A percentile compares a stretch with the other conserved stretches of the same genome.
Conservation (phyloP, 2,329 filamentous ascomycete species). For the Chalaropsis ovoidea region DNA sequence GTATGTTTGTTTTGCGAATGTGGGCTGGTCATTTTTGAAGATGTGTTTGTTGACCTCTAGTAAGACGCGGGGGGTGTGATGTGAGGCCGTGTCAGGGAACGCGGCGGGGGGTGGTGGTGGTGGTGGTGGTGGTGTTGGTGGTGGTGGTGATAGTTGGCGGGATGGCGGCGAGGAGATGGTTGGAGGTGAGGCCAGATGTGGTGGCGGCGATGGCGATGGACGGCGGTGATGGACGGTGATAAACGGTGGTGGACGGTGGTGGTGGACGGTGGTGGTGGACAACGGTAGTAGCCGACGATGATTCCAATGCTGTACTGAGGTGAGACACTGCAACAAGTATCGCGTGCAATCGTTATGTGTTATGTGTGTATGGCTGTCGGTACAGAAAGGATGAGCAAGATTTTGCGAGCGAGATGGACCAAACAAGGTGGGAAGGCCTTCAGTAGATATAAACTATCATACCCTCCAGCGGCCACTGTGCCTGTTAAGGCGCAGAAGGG, state of each 20-base stretch:
- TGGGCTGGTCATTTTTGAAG: neutral
- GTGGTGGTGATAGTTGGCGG: neutral
- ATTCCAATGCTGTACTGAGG: too few species aligned
- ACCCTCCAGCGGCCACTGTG: neutral
- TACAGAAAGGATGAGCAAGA: neutral
- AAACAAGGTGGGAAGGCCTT: neutral
- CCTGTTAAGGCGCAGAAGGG: too few species aligned
- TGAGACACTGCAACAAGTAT: neutral
- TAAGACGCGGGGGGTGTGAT: neutral
- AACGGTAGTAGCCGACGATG: too few species aligned
- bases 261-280: neutral
- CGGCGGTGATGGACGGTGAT: neutral
- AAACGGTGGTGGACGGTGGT: neutral
- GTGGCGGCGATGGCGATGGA: neutral
- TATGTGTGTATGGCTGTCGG: too few species aligned
- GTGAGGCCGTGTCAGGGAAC: constrained; percentile 10
- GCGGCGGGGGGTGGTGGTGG: neutral
- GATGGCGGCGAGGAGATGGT: neutral
- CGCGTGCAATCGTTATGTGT: neutral
- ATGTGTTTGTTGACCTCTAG: constrained; percentile 8
- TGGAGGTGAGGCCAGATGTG: neutral
- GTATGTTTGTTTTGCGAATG: neutral
- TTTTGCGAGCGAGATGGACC: neutral
- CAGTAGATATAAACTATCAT: constrained; percentile 12
- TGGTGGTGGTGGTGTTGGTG: neutral